phyloP scores from a whole-genome alignment of 2,329 filamentous ascomycete species.

The Fusarium algeriense region DNA sequence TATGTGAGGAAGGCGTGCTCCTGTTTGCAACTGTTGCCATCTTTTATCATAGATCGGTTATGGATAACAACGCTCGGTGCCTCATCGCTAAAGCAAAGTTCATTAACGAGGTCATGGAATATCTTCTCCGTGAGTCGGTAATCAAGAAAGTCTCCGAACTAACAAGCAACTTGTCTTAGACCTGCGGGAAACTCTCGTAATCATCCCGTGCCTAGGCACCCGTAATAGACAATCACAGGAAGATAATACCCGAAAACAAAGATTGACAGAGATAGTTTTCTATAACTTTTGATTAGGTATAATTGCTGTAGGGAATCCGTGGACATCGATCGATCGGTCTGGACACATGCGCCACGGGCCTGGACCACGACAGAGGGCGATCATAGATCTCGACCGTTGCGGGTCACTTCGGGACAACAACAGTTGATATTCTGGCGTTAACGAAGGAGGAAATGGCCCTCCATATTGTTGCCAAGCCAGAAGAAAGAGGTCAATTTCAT shows the following conservation, averaged over 20 bases:
- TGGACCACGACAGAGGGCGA: conserved; percentile 24
- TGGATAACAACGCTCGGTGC: neutral
- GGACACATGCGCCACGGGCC: conserved; percentile 37
- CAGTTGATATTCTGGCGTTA: neutral
- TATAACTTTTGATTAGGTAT: neutral
- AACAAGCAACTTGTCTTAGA: neutral
- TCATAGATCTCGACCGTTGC: conserved; percentile 36
- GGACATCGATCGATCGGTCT: conserved; percentile 38
- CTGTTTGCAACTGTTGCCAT: neutral
- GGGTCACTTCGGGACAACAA: conserved; percentile 10
- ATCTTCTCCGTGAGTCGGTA: neutral
- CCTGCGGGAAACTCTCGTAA: neutral
- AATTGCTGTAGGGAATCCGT: neutral
- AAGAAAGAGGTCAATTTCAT: neutral
- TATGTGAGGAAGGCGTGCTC: neutral
- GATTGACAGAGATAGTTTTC: conserved; percentile 6
- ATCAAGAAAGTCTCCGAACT: neutral
- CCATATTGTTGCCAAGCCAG: neutral
- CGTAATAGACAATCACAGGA: neutral
- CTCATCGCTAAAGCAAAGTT: too few species aligned
- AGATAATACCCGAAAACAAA: conserved; percentile 18
- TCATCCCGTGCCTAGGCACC: neutral
- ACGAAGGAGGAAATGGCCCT: conserved; percentile 6
- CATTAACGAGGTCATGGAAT: neutral
- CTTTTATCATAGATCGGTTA: neutral